Evolutionary conservation across 208 protist species (phyloP).

Genomic region (Crithidia expoeki): DNA sequence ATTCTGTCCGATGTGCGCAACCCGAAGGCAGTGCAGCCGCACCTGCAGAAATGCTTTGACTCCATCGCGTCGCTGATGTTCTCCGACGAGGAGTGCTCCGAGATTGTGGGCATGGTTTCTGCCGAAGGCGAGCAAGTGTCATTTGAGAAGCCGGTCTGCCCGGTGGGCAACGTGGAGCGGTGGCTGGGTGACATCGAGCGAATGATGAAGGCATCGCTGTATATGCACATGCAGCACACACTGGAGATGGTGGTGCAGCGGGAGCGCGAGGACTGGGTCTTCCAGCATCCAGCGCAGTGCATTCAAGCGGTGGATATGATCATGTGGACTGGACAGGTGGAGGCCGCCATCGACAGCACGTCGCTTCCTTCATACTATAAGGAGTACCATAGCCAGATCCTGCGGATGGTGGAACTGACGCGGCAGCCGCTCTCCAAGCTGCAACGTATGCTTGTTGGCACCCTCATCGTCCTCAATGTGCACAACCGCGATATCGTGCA

Average conservation of each 20-base stretch:
- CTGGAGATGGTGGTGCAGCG: constrained; percentile 71
- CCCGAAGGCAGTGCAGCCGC: constrained; percentile 95
- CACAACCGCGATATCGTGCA: constrained; percentile 96
- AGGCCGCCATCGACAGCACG: constrained; percentile 70
- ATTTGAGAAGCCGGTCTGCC: constrained; percentile 87
- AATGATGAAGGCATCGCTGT: constrained; percentile 92
- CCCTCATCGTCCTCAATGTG: constrained; percentile 96
- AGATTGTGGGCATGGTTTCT: constrained; percentile 92
- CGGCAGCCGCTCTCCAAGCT: constrained; percentile 86
- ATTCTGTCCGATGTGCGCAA: constrained; percentile 98
- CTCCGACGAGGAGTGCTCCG: constrained; percentile 65
- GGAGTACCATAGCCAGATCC: constrained; percentile 86
- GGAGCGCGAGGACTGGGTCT: constrained; percentile 91
- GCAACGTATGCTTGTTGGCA: constrained; percentile 92
- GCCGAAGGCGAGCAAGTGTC: constrained; percentile 91
- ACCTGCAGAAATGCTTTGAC: constrained; percentile 97
- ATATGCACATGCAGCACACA: constrained; percentile 87
- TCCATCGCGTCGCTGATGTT: constrained; percentile 92
- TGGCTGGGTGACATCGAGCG: constrained; percentile 95
- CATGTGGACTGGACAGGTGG: constrained; percentile 93
- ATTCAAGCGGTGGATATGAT: constrained; percentile 95
- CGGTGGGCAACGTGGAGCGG: constrained; percentile 93
- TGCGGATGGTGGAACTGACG: constrained; percentile 91
- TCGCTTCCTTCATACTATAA: constrained; percentile 71
- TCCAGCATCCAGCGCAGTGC: constrained; percentile 94